A percentile compares a stretch with the other conserved stretches of the same genome.
phyloP scores from a whole-genome alignment of 73 alveolate species.

The Symbiodinium natans region DNA sequence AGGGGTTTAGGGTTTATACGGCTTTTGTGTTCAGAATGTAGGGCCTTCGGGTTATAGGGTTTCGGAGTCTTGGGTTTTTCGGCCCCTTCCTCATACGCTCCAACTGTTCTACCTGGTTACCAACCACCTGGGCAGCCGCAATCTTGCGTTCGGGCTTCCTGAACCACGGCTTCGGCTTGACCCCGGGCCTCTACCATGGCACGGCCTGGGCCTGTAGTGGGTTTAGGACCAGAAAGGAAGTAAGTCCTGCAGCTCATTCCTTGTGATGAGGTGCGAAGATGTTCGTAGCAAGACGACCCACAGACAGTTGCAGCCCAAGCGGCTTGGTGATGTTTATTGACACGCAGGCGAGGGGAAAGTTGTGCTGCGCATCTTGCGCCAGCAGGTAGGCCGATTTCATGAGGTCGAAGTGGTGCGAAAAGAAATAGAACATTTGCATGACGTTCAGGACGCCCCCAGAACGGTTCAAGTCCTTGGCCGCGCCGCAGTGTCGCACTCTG shows the following conservation, averaged over 20 bases:
- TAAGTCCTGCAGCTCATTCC: no score
- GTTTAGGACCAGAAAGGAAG: no score
- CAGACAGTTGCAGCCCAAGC: neutral
- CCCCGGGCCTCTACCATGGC: no score
- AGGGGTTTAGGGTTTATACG: neutral
- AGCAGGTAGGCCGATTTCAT: constrained; percentile 76
- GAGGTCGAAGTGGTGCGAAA: constrained; percentile 80
- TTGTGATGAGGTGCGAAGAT: no score
- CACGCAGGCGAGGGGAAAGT: constrained; percentile 76
- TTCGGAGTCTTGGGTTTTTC: neutral
- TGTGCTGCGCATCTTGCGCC: constrained; percentile 84
- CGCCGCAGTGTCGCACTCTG: constrained; percentile 24
- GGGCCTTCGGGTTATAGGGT: neutral
- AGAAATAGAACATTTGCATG: constrained; percentile 79
- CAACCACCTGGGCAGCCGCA: no score
- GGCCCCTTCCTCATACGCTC: no score
- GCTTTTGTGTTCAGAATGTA: neutral
- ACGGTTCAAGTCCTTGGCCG: constrained; percentile 75
- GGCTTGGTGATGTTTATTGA: constrained; percentile 90
- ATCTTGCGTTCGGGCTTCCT: no score
- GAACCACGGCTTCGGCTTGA: no score
- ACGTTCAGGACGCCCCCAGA: constrained; percentile 90
- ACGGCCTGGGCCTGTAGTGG: no score
- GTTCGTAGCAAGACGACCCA: no score
- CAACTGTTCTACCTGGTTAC: no score